phyloP scores from a whole-genome alignment of 148 eudicot genomes.

The Amaranthus hypochondriacus region DNA sequence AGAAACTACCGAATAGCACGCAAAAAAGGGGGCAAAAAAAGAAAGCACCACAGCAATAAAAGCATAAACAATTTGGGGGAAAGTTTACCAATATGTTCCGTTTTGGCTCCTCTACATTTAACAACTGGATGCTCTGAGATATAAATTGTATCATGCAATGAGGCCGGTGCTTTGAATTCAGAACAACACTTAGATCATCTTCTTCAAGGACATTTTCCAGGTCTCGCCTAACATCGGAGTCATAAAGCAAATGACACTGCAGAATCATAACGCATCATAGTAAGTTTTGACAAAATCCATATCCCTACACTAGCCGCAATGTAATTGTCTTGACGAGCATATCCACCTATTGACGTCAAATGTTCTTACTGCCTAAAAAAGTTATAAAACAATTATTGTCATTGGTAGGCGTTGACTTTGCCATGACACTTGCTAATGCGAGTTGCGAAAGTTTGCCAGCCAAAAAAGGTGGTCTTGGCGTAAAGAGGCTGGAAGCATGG shows the following conservation, averaged over 20 bases:
- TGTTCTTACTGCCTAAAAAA: no score
- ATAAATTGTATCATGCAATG: constrained; percentile 89
- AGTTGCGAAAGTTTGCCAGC: constrained; percentile 41
- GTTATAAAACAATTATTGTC: no score
- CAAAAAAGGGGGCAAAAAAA: neutral
- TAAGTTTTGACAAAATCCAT: neutral
- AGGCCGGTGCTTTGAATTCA: constrained; percentile 74
- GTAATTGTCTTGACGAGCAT: no score
- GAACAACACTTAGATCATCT: constrained; percentile 75
- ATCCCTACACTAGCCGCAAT: neutral
- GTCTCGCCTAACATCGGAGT: constrained; percentile 62
- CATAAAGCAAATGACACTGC: constrained; percentile 89
- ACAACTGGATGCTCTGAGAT: constrained; percentile 63
- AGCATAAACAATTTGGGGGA: neutral
- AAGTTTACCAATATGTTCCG: constrained; percentile 54
- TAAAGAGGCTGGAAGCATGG: neutral
- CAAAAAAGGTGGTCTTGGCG: constrained; percentile 28
- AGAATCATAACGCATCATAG: constrained; percentile 11
- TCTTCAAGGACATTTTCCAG: constrained; percentile 68
- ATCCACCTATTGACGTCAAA: no score
- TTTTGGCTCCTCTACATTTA: constrained; percentile 63
- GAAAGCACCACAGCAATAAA: neutral
- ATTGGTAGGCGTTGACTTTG: no score
- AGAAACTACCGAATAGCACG: neutral
- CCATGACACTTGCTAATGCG: no score